Percentiles rank a stretch among this genome's conserved stretches.
phyloP scores from a whole-genome alignment of 495 filamentous ascomycete genomes.

The Daldinia bambusicola region DNA sequence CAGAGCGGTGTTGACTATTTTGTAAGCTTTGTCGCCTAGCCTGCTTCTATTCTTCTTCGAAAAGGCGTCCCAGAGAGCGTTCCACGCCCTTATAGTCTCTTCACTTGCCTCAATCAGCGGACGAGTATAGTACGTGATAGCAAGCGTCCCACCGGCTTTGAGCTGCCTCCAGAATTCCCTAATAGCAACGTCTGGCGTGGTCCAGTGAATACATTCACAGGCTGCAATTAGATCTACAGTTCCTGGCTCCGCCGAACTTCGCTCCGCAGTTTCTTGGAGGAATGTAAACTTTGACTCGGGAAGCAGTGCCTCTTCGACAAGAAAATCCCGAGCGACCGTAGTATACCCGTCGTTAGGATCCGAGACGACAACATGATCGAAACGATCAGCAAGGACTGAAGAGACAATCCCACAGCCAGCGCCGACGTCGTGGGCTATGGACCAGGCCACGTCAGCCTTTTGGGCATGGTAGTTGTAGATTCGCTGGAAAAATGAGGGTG shows the following conservation, averaged over 20 bases:
- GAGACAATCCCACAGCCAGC: conserved; percentile 46
- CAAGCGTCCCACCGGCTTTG: conserved; percentile 32
- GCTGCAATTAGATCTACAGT: conserved; percentile 40
- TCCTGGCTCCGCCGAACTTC: conserved; percentile 37
- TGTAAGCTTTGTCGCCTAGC: conserved; percentile 1
- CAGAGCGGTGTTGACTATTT: conserved; percentile 13
- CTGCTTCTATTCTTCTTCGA: not conserved
- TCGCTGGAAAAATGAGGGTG: conserved; percentile 38
- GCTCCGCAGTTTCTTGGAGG: conserved; percentile 42
- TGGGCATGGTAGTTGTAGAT: conserved; percentile 40
- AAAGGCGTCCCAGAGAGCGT: conserved; percentile 18
- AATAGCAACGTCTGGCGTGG: conserved; percentile 27
- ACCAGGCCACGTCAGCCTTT: conserved; percentile 24
- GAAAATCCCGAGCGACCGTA: conserved; percentile 32
- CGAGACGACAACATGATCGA: conserved; percentile 41
- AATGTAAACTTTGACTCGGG: conserved; percentile 43
- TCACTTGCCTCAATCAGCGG: conserved; percentile 25
- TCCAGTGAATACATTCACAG: conserved; percentile 47
- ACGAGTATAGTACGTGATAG: conserved; percentile 31
- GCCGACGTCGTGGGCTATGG: conserved; percentile 40
- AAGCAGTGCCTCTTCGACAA: conserved; percentile 23
- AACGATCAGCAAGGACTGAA: conserved; percentile 36
- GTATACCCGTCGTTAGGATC: conserved; percentile 47
- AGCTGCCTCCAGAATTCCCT: conserved; percentile 36
- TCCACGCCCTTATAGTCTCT: conserved; percentile 12